phyloP scores from a whole-genome alignment of 1,284 basidiomycete genomes.

The Pascua guehoae region DNA sequence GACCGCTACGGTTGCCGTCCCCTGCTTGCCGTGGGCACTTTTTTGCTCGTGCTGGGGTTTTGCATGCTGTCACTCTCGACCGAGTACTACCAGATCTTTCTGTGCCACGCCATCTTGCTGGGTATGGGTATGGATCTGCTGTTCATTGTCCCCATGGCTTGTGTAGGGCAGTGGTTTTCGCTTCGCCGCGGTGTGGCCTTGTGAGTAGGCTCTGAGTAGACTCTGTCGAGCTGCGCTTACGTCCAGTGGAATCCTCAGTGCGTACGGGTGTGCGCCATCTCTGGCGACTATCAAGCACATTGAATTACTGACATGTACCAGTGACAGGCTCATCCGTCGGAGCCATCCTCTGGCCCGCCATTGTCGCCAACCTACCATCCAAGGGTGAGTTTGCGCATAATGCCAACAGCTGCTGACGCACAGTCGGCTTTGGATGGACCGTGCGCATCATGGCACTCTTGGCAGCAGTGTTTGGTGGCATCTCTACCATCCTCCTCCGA shows the following conservation, averaged over 20 bases:
- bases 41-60: slow-evolving; percentile 28
- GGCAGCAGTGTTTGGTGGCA: slow-evolving; percentile 19
- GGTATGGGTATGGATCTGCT: slow-evolving; percentile 36
- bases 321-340: slow-evolving; percentile 35
- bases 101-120: slow-evolving; percentile 33
- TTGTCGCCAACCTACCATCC: slow-evolving; percentile 37
- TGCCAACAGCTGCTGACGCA: too few species aligned
- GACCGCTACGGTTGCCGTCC: slow-evolving; percentile 36
- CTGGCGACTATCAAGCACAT: too few species aligned
- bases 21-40: slow-evolving; percentile 27
- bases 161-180: slow-evolving; percentile 41
- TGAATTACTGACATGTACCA: too few species aligned
- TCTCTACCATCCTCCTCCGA: slow-evolving; percentile 29
- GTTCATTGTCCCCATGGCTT: slow-evolving; percentile 40
- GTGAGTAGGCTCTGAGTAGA: slow-evolving; percentile 14
- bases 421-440: slow-evolving; percentile 43
- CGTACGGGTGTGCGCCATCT: too few species aligned
- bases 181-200: slow-evolving; percentile 36
- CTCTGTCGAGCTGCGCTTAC: slow-evolving; percentile 6
- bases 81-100: slow-evolving; percentile 35
- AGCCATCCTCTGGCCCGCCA: slow-evolving; percentile 38
- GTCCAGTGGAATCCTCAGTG: slow-evolving; percentile 23
- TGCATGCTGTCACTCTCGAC: slow-evolving; percentile 29
- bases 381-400: slow-evolving; percentile 17
- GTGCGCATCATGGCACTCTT: slow-evolving; percentile 37